phyloP scores from a whole-genome alignment of 768 basidiomycete species.

The Tricholoma bakamatsutake region DNA sequence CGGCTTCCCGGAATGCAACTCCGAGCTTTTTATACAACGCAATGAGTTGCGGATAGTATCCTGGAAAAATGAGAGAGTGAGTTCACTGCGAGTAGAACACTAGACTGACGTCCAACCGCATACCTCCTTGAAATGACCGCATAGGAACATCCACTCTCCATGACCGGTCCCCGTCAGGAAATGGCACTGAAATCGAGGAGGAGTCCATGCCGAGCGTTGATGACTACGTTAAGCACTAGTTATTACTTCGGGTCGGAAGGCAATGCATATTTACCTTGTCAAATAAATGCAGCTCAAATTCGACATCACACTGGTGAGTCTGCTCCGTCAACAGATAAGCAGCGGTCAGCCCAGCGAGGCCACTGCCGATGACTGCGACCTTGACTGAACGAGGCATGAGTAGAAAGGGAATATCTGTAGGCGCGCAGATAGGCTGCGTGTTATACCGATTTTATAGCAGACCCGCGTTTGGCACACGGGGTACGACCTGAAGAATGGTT shows the following conservation, averaged over 20 bases:
- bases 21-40: conserved; percentile 57
- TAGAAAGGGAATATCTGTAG: not conserved
- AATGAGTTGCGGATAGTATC: conserved; percentile 71
- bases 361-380: conserved; percentile 67
- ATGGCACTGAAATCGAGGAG: conserved; percentile 44
- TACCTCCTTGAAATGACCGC: conserved; percentile 77
- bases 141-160: conserved; percentile 75
- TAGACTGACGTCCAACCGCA: conserved; percentile 10
- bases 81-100: not conserved
- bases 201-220: conserved; percentile 63
- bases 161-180: conserved; percentile 28
- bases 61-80: conserved; percentile 26
- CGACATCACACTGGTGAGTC: conserved; percentile 28
- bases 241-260: not conserved
- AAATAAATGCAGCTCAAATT: conserved; percentile 65
- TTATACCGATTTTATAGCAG: no score
- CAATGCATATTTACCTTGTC: conserved; percentile 54
- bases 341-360: conserved; percentile 67
- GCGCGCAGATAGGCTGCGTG: no score
- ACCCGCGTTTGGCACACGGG: not conserved
- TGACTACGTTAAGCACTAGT: conserved; percentile 31
- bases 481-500: no score
- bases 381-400: conserved; percentile 39
- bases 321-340: conserved; percentile 48
- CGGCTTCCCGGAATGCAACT: conserved; percentile 45